Conservation (phyloP, 257 asterid genomes). For the Petrea volubilis region DNA sequence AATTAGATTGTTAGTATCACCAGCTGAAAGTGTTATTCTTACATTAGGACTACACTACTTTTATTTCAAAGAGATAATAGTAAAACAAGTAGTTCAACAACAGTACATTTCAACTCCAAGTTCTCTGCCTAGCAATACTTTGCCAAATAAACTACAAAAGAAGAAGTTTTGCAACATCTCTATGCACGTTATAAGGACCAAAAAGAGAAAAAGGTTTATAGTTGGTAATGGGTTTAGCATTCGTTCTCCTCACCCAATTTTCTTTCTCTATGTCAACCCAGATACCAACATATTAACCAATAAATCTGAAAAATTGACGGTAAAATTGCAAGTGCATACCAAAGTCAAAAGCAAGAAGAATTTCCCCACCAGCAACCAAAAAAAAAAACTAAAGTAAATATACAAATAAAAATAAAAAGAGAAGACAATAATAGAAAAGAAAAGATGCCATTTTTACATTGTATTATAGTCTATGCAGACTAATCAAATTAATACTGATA, state of each 20-base stretch:
- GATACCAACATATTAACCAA: slow-evolving; percentile 6
- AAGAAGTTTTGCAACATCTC: background rate
- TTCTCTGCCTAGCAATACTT: background rate
- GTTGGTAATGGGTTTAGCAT: background rate
- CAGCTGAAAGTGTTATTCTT: background rate
- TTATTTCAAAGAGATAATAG: background rate
- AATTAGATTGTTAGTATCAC: slow-evolving; percentile 18
- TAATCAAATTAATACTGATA: background rate
- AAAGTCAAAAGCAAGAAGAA: slow-evolving; percentile 10
- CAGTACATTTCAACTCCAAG: background rate
- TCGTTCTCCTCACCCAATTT: background rate
- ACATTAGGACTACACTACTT: background rate
- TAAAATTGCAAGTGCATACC: slow-evolving; percentile 2
- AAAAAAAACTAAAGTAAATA: background rate
- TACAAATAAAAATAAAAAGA: no score
- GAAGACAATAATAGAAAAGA: no score
- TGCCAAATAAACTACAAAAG: background rate
- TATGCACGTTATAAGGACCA: slow-evolving; percentile 7
- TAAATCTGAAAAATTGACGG: slow-evolving; percentile 8
- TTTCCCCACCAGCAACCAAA: background rate
- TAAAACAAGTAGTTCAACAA: background rate
- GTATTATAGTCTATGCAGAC: slow-evolving; percentile 26
- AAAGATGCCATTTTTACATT: slow-evolving; percentile 29
- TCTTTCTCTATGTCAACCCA: slow-evolving; percentile 1
- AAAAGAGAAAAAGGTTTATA: background rate